A percentile compares a stretch with the other conserved stretches of the same genome.
phyloP scores from a whole-genome alignment of 2,329 filamentous ascomycete species.

The Aspergillus persii region DNA sequence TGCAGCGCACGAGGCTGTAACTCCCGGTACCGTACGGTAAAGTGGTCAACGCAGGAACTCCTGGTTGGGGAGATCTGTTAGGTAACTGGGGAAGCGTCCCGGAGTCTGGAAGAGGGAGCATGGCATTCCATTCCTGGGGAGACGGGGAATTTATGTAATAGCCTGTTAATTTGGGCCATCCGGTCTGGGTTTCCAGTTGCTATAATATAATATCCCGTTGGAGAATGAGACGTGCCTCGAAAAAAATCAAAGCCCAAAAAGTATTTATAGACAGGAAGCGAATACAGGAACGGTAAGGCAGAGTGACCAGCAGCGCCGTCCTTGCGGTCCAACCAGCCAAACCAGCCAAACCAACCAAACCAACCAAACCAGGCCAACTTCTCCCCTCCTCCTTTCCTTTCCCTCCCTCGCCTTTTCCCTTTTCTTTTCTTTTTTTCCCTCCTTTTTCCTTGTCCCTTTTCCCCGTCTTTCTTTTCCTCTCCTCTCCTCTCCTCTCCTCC shows the following conservation, averaged over 20 bases:
- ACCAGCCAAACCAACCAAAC: too few species aligned
- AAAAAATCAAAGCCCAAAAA: background rate
- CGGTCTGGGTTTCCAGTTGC: background rate
- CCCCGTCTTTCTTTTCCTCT: constrained; percentile 11
- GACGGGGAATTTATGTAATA: background rate
- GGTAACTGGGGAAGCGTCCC: background rate
- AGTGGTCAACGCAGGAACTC: background rate
- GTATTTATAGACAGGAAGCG: background rate
- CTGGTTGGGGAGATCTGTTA: background rate
- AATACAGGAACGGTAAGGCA: background rate
- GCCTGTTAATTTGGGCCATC: background rate
- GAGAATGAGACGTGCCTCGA: too few species aligned
- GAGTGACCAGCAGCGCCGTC: background rate
- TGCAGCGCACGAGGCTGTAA: background rate
- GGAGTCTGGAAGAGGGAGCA: background rate
- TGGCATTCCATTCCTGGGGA: background rate
- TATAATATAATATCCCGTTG: background rate
- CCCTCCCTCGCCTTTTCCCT: constrained; percentile 13
- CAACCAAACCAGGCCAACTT: background rate
- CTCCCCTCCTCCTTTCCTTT: constrained; percentile 2
- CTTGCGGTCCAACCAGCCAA: background rate
- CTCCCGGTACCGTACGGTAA: background rate
- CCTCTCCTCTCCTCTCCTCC: constrained; percentile 9
- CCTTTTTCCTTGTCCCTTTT: background rate
- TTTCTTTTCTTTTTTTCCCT: background rate